Evolutionary conservation across 257 asterid species (phyloP), one percentile per base, ranked within the genome.

Genomic region (Ehretia macrophylla): DNA sequence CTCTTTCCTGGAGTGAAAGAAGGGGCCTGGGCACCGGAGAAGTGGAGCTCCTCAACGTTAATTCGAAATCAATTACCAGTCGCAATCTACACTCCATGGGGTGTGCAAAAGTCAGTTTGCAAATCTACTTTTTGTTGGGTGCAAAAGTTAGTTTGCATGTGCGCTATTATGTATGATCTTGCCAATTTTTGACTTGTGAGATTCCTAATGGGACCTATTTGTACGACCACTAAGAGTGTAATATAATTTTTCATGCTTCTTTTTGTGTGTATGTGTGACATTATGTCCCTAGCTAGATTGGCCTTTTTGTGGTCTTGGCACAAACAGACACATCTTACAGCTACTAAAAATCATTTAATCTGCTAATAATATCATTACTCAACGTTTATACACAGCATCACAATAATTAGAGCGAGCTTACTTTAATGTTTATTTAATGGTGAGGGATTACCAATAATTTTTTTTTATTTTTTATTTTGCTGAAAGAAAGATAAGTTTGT

Each of bases 91-190:
- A 27, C 35, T 27, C 8, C 14, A 42, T 42, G 47, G 47, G 47
- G 47, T 42, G 47, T 42, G 12, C 47, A 42, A 42, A 42, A 10
- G 47, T 42, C 12, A 14, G 47, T 10, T 42, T 10, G 47, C 47
- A 42, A 42, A 42, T 42, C 47, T 42, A 42, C 47, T 42, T 42
- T 42, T 42, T 14, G 12, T 42, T 56, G 69, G 69, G 74, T 71
- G 69, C 65, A 78, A 80, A 80, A 82, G 47, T 10, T 42, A 75
- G 65, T 74, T 59, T 72, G 79, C 88, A 83, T 83, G 90, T 80
- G 90, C 77, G 67, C 69, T 47, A 76, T 80, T 68, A 67, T 82
- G 72, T 63, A 12, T 42, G 44, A 58, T 72, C 56, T 51, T 62
- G 60, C 77, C 67, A 21, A 2, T 37, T 68, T 71, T 77, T 86